Evolutionary conservation across 2,329 filamentous ascomycete genomes (phyloP).

Genomic region (Trichoderma atroviride): DNA sequence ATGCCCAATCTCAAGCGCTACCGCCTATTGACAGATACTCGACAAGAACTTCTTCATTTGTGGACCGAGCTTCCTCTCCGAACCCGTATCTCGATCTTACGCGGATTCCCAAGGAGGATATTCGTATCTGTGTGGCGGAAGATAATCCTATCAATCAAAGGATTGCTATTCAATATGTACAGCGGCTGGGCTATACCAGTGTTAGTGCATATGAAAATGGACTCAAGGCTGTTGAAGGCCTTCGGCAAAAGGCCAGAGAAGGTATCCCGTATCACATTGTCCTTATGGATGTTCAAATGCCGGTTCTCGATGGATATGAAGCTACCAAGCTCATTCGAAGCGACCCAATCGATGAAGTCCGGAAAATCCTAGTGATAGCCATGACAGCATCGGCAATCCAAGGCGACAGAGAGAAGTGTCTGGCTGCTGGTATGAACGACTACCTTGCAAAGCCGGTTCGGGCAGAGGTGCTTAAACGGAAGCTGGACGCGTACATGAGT

Average conservation of each 20-base stretch:
- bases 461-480: constrained; percentile 80
- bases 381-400: constrained; percentile 97
- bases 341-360: constrained; percentile 74
- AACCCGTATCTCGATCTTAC: constrained; percentile 67
- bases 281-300: constrained; percentile 97
- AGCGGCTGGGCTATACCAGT: constrained; percentile 76
- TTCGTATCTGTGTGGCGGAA: constrained; percentile 90
- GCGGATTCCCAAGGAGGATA: constrained; percentile 71
- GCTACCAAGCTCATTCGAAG: constrained; percentile 81
- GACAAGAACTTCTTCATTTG: constrained; percentile 33
- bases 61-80: constrained; percentile 45
- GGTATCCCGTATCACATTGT: constrained; percentile 84
- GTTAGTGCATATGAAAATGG: constrained; percentile 92
- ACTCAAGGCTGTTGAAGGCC: constrained; percentile 80
- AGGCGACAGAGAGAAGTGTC: constrained; percentile 89
- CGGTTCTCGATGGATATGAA: constrained; percentile 88
- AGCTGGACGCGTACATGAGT: constrained; percentile 65
- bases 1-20: constrained; percentile 47
- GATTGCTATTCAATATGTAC: constrained; percentile 89
- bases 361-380: constrained; percentile 87
- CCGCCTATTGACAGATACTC: constrained; percentile 43
- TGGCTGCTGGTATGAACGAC: constrained; percentile 97
- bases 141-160: constrained; percentile 95
- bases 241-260: constrained; percentile 71
- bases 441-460: constrained; percentile 96